A percentile compares a stretch with the other conserved stretches of the same genome.
Conservation (phyloP, 2,329 filamentous ascomycete genomes). For the Tympanopsis confertula region DNA sequence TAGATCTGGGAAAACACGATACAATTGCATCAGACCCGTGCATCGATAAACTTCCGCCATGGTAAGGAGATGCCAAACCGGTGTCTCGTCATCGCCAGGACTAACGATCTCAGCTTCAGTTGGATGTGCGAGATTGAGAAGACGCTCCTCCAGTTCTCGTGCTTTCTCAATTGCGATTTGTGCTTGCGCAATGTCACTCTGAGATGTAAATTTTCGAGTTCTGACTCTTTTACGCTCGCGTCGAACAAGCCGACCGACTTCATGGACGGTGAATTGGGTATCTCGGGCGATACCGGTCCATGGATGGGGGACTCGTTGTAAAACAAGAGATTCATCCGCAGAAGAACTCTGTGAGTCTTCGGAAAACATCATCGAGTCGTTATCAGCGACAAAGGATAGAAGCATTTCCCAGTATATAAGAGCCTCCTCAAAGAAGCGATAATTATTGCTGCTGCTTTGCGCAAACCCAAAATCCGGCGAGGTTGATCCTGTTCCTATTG, state of each 20-base stretch:
- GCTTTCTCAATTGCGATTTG: conserved; percentile 10
- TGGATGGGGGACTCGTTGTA: conserved; percentile 9
- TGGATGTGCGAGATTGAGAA: background rate
- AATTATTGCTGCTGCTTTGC: conserved; percentile 5
- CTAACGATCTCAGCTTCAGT: conserved; percentile 3
- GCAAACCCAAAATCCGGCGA: too few relatives aligned
- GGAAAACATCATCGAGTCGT: conserved; percentile 2
- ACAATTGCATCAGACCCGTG: conserved; percentile 13
- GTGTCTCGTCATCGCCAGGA: conserved; percentile 12
- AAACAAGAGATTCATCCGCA: background rate
- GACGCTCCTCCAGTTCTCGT: conserved; percentile 7
- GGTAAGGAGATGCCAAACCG: conserved; percentile 10
- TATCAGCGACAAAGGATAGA: conserved; percentile 12
- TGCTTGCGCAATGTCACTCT: conserved; percentile 12
- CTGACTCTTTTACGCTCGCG: conserved; percentile 12
- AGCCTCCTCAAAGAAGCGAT: conserved; percentile 13
- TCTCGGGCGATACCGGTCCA: conserved; percentile 11
- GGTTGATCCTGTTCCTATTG: background rate
- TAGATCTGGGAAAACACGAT: conserved; percentile 24
- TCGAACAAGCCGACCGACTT: conserved; percentile 11
- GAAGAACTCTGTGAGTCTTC: background rate
- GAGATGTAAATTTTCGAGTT: conserved; percentile 8
- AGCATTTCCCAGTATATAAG: conserved; percentile 14
- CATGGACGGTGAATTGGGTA: conserved; percentile 11
- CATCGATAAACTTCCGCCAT: conserved; percentile 15